A percentile compares a stretch with the other conserved stretches of the same genome.
Conservation (phyloP, 345 rosid species). For the Moricandia arvensis region DNA sequence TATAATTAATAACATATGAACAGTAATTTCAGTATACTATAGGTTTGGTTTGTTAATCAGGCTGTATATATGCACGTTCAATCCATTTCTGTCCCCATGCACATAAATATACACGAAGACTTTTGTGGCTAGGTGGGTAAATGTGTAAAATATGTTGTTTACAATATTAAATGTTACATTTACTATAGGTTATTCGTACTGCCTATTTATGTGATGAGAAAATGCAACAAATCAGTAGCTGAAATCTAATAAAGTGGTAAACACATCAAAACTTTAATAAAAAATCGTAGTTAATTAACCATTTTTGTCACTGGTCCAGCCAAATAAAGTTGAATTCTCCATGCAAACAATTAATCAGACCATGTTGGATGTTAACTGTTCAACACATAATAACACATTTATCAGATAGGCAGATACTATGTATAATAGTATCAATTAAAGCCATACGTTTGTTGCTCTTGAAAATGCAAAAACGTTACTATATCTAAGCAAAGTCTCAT, state of each 20-base stretch:
- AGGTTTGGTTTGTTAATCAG: not conserved
- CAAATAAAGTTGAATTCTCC: too few relatives aligned
- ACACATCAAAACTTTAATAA: not conserved
- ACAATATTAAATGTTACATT: constrained; percentile 28
- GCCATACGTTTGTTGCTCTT: too few relatives aligned
- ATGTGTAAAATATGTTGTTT: constrained; percentile 7
- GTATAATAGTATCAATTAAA: too few relatives aligned
- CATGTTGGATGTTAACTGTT: too few relatives aligned
- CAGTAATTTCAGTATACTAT: not conserved
- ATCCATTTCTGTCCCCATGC: not conserved
- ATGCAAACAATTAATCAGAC: too few relatives aligned
- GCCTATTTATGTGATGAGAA: not conserved
- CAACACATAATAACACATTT: too few relatives aligned
- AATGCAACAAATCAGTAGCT: constrained; percentile 23
- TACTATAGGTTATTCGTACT: not conserved
- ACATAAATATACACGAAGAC: not conserved
- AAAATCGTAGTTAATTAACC: too few relatives aligned
- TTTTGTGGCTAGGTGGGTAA: not conserved
- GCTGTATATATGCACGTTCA: not conserved
- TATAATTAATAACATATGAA: not conserved
- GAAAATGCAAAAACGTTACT: too few relatives aligned
- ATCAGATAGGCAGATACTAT: too few relatives aligned
- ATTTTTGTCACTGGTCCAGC: too few relatives aligned
- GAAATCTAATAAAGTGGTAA: constrained; percentile 11
- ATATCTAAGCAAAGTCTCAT: too few relatives aligned